Evolutionary conservation across 2,329 filamentous ascomycete species (phyloP).

Genomic region (Cryphonectria carpinicola): DNA sequence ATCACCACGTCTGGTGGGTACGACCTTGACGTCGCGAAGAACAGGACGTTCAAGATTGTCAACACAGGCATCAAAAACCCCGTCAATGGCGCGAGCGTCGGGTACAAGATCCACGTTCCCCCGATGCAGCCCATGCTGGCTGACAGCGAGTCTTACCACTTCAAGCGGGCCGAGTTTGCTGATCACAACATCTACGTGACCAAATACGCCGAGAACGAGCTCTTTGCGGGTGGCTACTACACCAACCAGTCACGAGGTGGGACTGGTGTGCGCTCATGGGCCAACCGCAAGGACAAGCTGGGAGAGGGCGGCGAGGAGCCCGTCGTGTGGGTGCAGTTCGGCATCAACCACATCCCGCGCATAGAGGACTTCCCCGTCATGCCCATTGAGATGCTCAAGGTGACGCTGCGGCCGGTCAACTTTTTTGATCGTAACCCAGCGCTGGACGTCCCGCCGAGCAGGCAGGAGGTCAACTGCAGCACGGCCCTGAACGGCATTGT

Average conservation of each 20-base stretch:
- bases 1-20: slow-evolving; percentile 51
- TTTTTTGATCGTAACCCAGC: slow-evolving; percentile 58
- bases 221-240: slow-evolving; percentile 43
- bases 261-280: slow-evolving; percentile 40
- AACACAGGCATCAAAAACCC: slow-evolving; percentile 56
- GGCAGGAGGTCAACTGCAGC: slow-evolving; percentile 47
- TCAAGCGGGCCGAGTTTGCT: slow-evolving; percentile 42
- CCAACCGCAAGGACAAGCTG: slow-evolving; percentile 46
- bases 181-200: slow-evolving; percentile 43
- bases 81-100: slow-evolving; percentile 56
- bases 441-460: slow-evolving; percentile 52
- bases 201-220: slow-evolving; percentile 40
- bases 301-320: slow-evolving; percentile 44
- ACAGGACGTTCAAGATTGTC: slow-evolving; percentile 62
- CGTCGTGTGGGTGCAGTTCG: slow-evolving; percentile 56
- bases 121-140: slow-evolving; percentile 63
- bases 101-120: slow-evolving; percentile 59
- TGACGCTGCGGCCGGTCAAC: slow-evolving; percentile 54
- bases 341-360: slow-evolving; percentile 64
- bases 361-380: slow-evolving; percentile 72
- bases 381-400: slow-evolving; percentile 61
- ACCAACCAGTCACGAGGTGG: slow-evolving; percentile 47
- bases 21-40: slow-evolving; percentile 50
- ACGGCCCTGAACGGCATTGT: slow-evolving; percentile 34
- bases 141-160: slow-evolving; percentile 41